phyloP scores from a whole-genome alignment of 306 rosid genomes.

The Clitoria ternatea region DNA sequence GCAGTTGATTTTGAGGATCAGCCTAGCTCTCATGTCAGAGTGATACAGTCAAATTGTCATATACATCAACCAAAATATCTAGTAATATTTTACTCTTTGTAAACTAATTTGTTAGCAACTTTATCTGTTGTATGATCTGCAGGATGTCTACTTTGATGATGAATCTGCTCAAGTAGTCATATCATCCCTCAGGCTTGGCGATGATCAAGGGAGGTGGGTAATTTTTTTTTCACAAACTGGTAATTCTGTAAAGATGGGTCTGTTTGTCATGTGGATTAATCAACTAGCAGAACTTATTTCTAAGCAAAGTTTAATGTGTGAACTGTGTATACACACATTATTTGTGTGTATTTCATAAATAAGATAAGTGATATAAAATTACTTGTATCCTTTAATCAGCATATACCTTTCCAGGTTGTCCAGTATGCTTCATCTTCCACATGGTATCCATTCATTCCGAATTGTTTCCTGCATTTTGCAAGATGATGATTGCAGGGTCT shows the following conservation, averaged over 20 bases:
- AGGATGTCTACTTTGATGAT: slow-evolving; percentile 96
- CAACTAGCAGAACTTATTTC: neutral
- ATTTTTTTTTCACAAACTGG: neutral
- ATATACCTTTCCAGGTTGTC: neutral
- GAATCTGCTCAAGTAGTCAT: slow-evolving; percentile 95
- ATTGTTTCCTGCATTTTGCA: neutral
- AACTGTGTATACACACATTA: neutral
- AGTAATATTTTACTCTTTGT: neutral
- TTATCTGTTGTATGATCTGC: slow-evolving; percentile 21
- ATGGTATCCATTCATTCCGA: neutral
- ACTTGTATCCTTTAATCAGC: neutral
- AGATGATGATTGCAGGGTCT: neutral
- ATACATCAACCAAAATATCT: too few relatives aligned
- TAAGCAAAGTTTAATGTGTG: neutral
- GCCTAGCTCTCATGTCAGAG: slow-evolving; percentile 11
- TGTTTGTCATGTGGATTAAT: neutral
- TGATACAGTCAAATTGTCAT: too few relatives aligned
- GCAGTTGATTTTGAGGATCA: slow-evolving; percentile 11
- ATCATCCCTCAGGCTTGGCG: slow-evolving; percentile 94
- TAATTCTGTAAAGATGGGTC: neutral
- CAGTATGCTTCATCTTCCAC: neutral
- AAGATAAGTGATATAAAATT: too few relatives aligned
- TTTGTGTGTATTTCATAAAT: too few relatives aligned
- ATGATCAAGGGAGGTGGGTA: slow-evolving; percentile 96
- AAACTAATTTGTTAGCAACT: neutral